Percentiles rank a stretch among this genome's conserved stretches.
phyloP scores from a whole-genome alignment of 139 green algal species.

The Chlamydomonas schloesseri region DNA sequence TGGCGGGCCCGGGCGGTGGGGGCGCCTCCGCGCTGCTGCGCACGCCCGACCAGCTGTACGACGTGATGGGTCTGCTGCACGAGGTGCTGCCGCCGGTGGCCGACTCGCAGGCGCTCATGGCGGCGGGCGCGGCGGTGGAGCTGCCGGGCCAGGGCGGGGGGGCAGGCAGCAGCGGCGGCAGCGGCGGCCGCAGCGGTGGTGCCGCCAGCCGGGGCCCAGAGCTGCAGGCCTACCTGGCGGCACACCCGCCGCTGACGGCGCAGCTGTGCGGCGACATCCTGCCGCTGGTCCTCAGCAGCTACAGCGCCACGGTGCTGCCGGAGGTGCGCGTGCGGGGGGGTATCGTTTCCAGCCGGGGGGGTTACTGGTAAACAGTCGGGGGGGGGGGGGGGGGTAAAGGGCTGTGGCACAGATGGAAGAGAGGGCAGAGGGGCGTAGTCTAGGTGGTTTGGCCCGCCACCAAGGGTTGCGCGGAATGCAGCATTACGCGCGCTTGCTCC shows the following conservation, averaged over 20 bases:
- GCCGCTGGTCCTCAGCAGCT: slow-evolving; percentile 82
- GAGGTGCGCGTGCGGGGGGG: no score
- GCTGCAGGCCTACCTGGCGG: slow-evolving; percentile 60
- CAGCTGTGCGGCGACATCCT: slow-evolving; percentile 79
- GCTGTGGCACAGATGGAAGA: no score
- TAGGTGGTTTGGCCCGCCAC: no score
- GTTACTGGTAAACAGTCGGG: no score
- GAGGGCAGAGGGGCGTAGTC: no score
- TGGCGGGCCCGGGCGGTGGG: slow-evolving; percentile 25
- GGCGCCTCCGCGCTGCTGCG: slow-evolving; percentile 67
- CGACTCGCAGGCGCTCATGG: slow-evolving; percentile 65
- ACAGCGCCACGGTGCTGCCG: slow-evolving; percentile 71
- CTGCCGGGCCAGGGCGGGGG: neutral
- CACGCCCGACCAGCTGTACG: slow-evolving; percentile 85
- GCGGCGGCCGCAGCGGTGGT: neutral
- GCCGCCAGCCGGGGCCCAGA: neutral
- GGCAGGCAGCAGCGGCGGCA: neutral
- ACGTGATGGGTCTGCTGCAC: slow-evolving; percentile 81
- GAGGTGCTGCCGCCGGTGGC: slow-evolving; percentile 86
- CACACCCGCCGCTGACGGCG: slow-evolving; percentile 71
- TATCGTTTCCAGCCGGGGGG: neutral
- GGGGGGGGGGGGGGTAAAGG: neutral
- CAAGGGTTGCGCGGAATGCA: no score
- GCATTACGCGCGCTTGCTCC: no score
- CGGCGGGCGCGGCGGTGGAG: slow-evolving; percentile 37